Conservation (phyloP, 23 red algal genomes). For the Gracilaria domingensis region DNA sequence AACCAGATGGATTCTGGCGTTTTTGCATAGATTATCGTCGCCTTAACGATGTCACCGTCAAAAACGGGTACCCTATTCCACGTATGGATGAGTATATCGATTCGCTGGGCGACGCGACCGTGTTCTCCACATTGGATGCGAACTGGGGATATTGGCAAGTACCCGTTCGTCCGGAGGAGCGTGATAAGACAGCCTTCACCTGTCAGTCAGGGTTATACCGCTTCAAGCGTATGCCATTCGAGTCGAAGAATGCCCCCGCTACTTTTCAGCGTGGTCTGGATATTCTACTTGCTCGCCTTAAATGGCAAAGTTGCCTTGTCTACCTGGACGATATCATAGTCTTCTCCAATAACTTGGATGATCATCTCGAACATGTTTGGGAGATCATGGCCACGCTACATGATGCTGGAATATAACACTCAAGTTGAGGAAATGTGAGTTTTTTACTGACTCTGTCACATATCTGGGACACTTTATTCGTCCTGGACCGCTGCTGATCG, state of each 20-base stretch:
- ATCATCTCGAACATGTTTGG: slow-evolving; percentile 15
- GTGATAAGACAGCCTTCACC: neutral
- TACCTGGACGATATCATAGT: slow-evolving; percentile 53
- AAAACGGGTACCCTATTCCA: neutral
- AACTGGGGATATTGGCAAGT: slow-evolving; percentile 20
- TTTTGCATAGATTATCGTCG: neutral
- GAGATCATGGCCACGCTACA: slow-evolving; percentile 1
- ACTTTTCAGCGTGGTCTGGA: slow-evolving; percentile 21
- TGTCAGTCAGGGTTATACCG: neutral
- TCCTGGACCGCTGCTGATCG: neutral
- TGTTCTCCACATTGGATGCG: neutral
- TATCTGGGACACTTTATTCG: neutral
- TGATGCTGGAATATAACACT: neutral
- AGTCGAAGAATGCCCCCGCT: neutral
- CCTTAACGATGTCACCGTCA: too few relatives aligned
- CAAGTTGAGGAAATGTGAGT: too few relatives aligned
- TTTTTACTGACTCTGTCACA: too few relatives aligned
- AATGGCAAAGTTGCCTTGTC: slow-evolving; percentile 46
- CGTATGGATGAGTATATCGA: slow-evolving; percentile 25
- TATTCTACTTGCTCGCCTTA: neutral
- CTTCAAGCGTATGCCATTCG: neutral
- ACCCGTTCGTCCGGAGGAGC: neutral
- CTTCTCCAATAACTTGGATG: slow-evolving; percentile 24
- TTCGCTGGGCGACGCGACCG: neutral
- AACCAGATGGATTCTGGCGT: neutral